Base-by-base conservation (phyloP, 1,284 basidiomycete genomes). In the Ceratobasidium sp. region DNA sequence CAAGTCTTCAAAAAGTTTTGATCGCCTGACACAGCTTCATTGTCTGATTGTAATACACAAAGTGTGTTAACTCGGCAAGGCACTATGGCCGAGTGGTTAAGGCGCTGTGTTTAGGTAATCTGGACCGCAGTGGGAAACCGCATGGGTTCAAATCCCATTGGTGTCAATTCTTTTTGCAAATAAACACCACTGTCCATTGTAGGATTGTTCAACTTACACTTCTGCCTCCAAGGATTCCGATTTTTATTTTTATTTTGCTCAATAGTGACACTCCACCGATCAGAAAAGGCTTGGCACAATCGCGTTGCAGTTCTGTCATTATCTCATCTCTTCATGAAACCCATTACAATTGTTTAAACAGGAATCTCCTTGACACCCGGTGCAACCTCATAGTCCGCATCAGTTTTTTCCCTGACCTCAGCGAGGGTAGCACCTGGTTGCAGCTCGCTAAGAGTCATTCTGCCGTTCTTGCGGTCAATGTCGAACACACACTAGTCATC, bases 351-450 rank as follows among this genome's bases (percentile, higher is more conserved):
- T 35, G 14, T 23, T 55, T 35, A 69, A 13, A 52, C 64, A 18
- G n/a, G 28, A 26, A 73, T 75, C 55, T 47, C 50, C 50, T 73
- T 73, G n/a, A 76, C 43, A 47, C 52, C 54, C 6, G 73, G 59
- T 26, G 73, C 72, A 55, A 74, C 73, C 41, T 73, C 72, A 59
- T 75, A 76, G 26, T 74, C 70, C 0, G 74, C 74, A 13, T 73
- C 75, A 6, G 75, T 76, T 67, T 76, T 76, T 44, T 62, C 61
- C 43, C 70, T 88, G 69, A 98, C 89, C 81, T 97, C 93, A 46
- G 96, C 92, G 61, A 97, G 80, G 8, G 89, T 91, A 8, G 91
- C 89, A 14, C 95, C 95, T 75, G 93, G 89, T 47, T 92, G 91
- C 57, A 97, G 80, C 81, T 98, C 96, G 69, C 89, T 88, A 77